phyloP scores from a whole-genome alignment of 305 asterid genomes.

The Fraxinus xanthoxyloides region DNA sequence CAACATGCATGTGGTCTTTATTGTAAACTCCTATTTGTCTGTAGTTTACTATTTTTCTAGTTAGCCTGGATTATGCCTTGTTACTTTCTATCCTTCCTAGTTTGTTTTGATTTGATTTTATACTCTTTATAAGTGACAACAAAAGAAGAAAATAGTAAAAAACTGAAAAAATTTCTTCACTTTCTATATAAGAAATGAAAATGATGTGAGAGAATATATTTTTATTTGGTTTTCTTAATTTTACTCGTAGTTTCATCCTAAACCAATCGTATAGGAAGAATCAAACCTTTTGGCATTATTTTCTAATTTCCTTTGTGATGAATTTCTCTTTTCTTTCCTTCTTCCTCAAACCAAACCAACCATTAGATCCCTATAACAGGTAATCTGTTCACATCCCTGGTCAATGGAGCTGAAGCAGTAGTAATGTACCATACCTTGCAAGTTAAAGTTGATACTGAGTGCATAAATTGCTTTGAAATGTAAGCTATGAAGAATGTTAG shows the following conservation, averaged over 20 bases:
- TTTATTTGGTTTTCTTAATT: constrained; percentile 8
- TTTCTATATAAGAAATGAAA: not conserved
- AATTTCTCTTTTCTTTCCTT: constrained; percentile 2
- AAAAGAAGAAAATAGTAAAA: not conserved
- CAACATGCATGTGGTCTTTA: constrained; percentile 4
- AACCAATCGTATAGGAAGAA: constrained; percentile 6
- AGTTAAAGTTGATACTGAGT: constrained; percentile 4
- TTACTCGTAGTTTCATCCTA: not conserved
- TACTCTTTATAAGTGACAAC: not conserved
- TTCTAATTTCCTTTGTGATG: not conserved
- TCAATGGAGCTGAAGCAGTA: not conserved
- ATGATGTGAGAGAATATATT: not conserved
- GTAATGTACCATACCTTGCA: constrained; percentile 8
- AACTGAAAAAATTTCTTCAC: not conserved
- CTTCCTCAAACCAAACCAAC: not conserved
- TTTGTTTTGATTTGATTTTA: not conserved
- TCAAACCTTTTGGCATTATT: constrained; percentile 1
- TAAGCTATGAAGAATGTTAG: not conserved
- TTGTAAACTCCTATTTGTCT: constrained; percentile 2
- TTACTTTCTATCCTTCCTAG: not conserved
- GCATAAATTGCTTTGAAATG: constrained; percentile 5
- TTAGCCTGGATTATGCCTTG: not conserved
- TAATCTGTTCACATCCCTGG: not conserved
- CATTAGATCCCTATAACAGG: not conserved
- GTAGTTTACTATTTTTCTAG: constrained; percentile 13